These are phyloP conservation scores for Hypoxylon fragiforme DNA, from an alignment of 495 filamentous ascomycete species.

Conservation along the genomic window DNA sequence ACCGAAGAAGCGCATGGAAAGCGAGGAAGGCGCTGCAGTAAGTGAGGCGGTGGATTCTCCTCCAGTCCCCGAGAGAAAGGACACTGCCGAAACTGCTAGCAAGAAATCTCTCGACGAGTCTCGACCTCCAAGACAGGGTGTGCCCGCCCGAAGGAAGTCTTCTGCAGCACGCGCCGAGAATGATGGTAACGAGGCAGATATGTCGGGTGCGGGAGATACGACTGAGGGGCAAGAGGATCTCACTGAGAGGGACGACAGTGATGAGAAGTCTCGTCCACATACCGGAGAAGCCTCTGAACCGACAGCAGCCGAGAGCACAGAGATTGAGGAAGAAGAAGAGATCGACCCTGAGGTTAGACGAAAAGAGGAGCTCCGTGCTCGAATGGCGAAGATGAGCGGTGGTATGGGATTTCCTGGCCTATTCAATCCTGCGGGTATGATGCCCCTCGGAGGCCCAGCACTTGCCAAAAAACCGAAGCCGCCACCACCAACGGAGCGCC, in stretches of 20 bases:
- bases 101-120: conserved; percentile 64
- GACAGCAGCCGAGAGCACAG: conserved; percentile 57
- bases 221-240: conserved; percentile 79
- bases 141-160: conserved; percentile 55
- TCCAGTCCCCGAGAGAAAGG: conserved; percentile 48
- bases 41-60: conserved; percentile 47
- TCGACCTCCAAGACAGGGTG: conserved; percentile 48
- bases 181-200: conserved; percentile 87
- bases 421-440: conserved; percentile 78
- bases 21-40: conserved; percentile 39
- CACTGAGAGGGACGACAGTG: conserved; percentile 73
- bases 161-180: conserved; percentile 55
- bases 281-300: conserved; percentile 37
- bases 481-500: conserved; percentile 47
- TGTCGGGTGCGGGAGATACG: conserved; percentile 82
- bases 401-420: conserved; percentile 97
- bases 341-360: conserved; percentile 86
- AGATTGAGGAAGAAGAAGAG: conserved; percentile 83
- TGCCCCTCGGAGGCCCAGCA: conserved; percentile 60
- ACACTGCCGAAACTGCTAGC: conserved; percentile 54
- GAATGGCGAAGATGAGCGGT: conserved; percentile 98
- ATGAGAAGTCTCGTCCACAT: conserved; percentile 52
- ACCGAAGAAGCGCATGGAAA: conserved; percentile 76
- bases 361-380: conserved; percentile 83
- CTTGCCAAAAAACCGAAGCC: conserved; percentile 67